Evolutionary conservation across 1,284 basidiomycete genomes (phyloP), one percentile per base, ranked within the genome.

Genomic region (Austroboletus niveus): DNA sequence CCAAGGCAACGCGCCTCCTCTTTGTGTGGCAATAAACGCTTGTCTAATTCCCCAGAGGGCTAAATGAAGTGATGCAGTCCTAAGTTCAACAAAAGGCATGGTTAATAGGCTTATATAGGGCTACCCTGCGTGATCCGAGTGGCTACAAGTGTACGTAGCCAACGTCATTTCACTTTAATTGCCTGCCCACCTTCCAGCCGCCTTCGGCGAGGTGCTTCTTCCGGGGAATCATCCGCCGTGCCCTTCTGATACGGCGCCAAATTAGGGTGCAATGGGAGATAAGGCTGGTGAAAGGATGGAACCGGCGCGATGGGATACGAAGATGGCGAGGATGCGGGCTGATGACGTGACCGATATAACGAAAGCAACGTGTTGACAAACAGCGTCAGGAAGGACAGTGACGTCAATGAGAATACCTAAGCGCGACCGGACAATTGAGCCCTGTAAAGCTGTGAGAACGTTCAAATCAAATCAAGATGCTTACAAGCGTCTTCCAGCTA

Each of bases 401-500:
- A 92, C 55, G 85, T 83, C 62, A 94, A 69, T 12, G 87, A 84
- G 72, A 94, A 94, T 29, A 79, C 76, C 91, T 93, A 35, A 56
- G 15, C 49, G 17, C 39, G 39, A 12, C 32, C 47, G 27, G 31
- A 45, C 45, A 47, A 63, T 59, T 61, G 47, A 61, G 47, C 56
- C 32, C 41, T 42, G 38, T 45, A 51, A 40, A 42, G 48, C 50
- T 47, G 49, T 56, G 53, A 46, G 51, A 55, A 48, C 7, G n/a
- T 48, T 41, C 46, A 47, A 24, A 24, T 52, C 40, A 40, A 29
- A 40, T 50, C 42, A 52, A 52, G 48, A 38, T 54, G 72, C 85
- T 70, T 57, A 91, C 92, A 74, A 98, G 77, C 15, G 93, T 95
- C 75, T 96, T 97, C 92, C 94, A 98, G 69, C 88, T 94, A 67